Base-by-base conservation (phyloP, 2,329 filamentous ascomycete species). In the Fusarium sp. region DNA sequence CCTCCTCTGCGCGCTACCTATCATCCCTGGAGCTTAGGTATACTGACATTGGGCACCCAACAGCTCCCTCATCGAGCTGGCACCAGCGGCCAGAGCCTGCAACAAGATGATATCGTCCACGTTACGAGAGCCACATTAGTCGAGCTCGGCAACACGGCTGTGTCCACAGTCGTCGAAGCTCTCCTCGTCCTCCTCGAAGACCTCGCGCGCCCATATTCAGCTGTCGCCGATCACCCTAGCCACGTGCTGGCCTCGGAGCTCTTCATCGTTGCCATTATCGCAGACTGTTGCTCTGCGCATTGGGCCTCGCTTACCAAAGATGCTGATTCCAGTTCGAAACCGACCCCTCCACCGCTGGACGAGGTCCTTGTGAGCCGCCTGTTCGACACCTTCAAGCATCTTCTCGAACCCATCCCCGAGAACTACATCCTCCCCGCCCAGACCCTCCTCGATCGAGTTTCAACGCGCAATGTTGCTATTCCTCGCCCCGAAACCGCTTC, bases 41-140 rank as follows among this genome's bases (percentile, higher is more conserved):
- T 53, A 65, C 66, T 67, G 48, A 68, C 61, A 60, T 53, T 66
- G 61, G 87, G 84, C 83, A 88, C 51, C 66, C 83, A 87, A 60
- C 65, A 90, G 89, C 86, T 91, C 60, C 89, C 89, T 60, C 88
- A 91, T 80, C 85, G 88, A 69, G 90, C 88, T 60, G 89, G 89
- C 74, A 87, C 85, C 62, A 84, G 84, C 62, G 82, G 83, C 69
- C 84, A 87, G 73, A 86, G 88, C 70, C 84, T 90, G 65, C 81
- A 83, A 61, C 86, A 88, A 74, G 90, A 92, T 79, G 88, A 90
- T 53, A 83, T 91, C 65, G 84, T 89, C 54, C 81, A 84, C 62
- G 87, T 89, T 60, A 91, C 89, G 18, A 87, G 88, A 73, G 84
- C 86, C 28, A 91, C 89, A 7, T 83, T 92, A 53, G 82, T 91